phyloP scores from a whole-genome alignment of 2,329 filamentous ascomycete species.

The Aureobasidium vineae region DNA sequence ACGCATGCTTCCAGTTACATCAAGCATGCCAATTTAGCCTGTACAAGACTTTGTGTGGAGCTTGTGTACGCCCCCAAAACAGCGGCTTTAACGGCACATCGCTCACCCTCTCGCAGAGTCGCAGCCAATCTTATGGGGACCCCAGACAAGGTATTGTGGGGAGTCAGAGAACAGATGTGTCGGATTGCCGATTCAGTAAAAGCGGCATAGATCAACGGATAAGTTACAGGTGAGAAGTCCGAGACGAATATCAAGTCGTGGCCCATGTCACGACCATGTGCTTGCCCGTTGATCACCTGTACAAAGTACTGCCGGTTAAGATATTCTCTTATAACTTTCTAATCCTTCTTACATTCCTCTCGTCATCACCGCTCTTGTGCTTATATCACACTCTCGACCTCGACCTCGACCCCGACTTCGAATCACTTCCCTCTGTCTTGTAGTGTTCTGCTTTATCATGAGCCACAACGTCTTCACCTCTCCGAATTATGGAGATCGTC shows the following conservation, averaged over 20 bases:
- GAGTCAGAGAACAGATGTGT: not conserved
- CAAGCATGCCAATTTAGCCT: slow-evolving; percentile 25
- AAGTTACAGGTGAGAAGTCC: slow-evolving; percentile 19
- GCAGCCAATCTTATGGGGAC: slow-evolving; percentile 8
- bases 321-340: not conserved
- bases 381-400: not conserved
- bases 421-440: not conserved
- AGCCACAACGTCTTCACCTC: slow-evolving; percentile 1
- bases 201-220: slow-evolving; percentile 1
- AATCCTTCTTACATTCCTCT: not conserved
- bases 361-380: not conserved
- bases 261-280: slow-evolving; percentile 19
- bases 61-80: slow-evolving; percentile 1
- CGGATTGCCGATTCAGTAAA: slow-evolving; percentile 9
- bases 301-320: not conserved
- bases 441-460: not conserved
- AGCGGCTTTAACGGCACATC: slow-evolving; percentile 8
- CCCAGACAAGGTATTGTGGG: slow-evolving; percentile 7
- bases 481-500: slow-evolving; percentile 3
- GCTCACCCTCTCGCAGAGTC: not conserved
- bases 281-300: not conserved
- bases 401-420: not conserved
- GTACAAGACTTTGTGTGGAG: not conserved
- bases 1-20: slow-evolving; percentile 6
- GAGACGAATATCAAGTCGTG: not conserved